These are phyloP conservation scores for Trichomonas tenax DNA, from an alignment of 208 protist species.

Conservation along the genomic window DNA sequence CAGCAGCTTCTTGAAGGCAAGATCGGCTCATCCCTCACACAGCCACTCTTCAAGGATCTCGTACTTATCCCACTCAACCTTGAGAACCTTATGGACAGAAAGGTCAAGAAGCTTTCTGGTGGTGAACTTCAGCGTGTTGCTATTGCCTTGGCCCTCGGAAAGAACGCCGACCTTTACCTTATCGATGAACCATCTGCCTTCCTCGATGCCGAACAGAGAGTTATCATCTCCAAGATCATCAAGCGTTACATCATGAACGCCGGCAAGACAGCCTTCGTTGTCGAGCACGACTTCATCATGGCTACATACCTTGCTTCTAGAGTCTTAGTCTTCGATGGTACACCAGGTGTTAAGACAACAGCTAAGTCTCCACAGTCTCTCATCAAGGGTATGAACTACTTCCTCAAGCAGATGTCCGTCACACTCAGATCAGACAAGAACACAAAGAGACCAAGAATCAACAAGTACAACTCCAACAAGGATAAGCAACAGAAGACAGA, in stretches of 20 bases:
- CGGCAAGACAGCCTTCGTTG: conserved; percentile 96
- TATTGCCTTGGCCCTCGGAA: conserved; percentile 85
- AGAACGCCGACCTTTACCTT: conserved; percentile 96
- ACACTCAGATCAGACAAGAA: conserved; percentile 96
- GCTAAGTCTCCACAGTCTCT: conserved; percentile 65
- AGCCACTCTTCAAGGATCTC: conserved; percentile 92
- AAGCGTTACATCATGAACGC: conserved; percentile 83
- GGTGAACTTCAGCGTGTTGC: conserved; percentile 99
- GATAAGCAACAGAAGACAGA: conserved; percentile 88
- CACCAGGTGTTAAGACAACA: conserved; percentile 71
- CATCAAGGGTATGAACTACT: conserved; percentile 78
- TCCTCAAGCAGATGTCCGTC: conserved; percentile 84
- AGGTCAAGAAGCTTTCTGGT: conserved; percentile 90
- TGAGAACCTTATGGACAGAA: conserved; percentile 87
- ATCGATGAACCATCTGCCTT: conserved; percentile 99
- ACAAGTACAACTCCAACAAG: conserved; percentile 91
- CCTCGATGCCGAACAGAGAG: conserved; percentile 98
- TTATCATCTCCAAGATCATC: conserved; percentile 79
- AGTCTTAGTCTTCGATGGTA: conserved; percentile 97
- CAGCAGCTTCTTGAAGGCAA: conserved; percentile 79
- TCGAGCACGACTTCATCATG: conserved; percentile 99
- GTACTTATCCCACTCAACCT: conserved; percentile 94
- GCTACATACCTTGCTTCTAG: conserved; percentile 97
- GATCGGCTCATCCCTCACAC: conserved; percentile 71
- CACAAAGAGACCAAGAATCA: conserved; percentile 96